Evolutionary conservation across 2,329 filamentous ascomycete species (phyloP).

Genomic region (Fusarium globosum): DNA sequence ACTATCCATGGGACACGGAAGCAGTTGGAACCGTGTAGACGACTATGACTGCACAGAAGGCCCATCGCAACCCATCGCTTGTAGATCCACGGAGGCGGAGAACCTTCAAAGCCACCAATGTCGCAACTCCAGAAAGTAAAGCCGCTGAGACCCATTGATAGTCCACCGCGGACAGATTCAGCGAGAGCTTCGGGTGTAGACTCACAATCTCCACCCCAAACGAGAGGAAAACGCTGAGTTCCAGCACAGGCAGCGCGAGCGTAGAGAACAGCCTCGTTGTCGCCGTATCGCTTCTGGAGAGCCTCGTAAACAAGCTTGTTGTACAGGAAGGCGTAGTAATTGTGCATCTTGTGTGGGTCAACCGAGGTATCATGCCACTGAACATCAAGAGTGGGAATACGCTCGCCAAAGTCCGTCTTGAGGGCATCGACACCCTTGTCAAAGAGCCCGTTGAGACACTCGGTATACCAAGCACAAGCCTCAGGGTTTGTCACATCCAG

Average conservation of each 20-base stretch:
- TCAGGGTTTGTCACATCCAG: constrained; percentile 80
- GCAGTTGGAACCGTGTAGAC: constrained; percentile 75
- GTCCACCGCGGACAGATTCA: constrained; percentile 74
- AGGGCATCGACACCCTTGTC: constrained; percentile 76
- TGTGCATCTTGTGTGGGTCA: constrained; percentile 77
- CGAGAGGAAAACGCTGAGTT: constrained; percentile 74
- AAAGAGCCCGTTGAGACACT: constrained; percentile 71
- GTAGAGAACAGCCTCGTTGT: constrained; percentile 70
- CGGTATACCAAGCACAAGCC: constrained; percentile 72
- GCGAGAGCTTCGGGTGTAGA: constrained; percentile 79
- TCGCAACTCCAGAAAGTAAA: constrained; percentile 77
- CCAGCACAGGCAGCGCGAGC: constrained; percentile 75
- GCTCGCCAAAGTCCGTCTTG: constrained; percentile 82
- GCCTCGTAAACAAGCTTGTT: constrained; percentile 77
- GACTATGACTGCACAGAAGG: constrained; percentile 75
- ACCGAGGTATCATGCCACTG: constrained; percentile 69
- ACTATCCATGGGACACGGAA: constrained; percentile 83
- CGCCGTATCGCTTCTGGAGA: constrained; percentile 64
- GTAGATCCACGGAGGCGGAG: constrained; percentile 74
- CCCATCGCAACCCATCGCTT: constrained; percentile 85
- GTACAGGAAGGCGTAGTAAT: constrained; percentile 80
- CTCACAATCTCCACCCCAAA: constrained; percentile 82
- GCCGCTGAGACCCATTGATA: constrained; percentile 71
- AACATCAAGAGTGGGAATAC: constrained; percentile 73
- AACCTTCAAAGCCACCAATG: constrained; percentile 78